Percentiles rank a stretch among this genome's conserved stretches.
phyloP scores from a whole-genome alignment of 768 basidiomycete genomes.

The Podaxis pistillaris region DNA sequence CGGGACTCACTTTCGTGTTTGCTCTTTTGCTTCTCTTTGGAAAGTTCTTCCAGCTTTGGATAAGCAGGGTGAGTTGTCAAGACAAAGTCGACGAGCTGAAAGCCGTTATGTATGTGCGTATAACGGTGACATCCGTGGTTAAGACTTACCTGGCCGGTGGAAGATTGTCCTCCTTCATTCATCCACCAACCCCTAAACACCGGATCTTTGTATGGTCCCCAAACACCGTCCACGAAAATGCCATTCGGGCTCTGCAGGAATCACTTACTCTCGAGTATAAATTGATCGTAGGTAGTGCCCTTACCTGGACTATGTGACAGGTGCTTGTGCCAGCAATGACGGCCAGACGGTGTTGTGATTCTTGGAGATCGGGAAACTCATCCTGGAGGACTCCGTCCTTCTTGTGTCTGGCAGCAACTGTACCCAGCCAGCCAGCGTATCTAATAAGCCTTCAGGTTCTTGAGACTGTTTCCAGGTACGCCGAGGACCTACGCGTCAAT shows the following conservation, averaged over 20 bases:
- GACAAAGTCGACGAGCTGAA: constrained; percentile 89
- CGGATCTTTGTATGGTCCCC: constrained; percentile 91
- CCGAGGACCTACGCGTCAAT: constrained; percentile 79
- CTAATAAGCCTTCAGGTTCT: constrained; percentile 21
- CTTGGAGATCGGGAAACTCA: constrained; percentile 59
- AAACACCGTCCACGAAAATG: constrained; percentile 88
- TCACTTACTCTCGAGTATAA: neutral
- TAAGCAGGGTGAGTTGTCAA: constrained; percentile 91
- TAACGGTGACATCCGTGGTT: neutral
- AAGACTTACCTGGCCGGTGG: constrained; percentile 82
- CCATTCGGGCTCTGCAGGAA: constrained; percentile 65
- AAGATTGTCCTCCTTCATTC: constrained; percentile 99
- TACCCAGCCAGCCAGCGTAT: constrained; percentile 97
- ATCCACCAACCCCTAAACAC: constrained; percentile 98
- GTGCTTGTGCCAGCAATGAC: constrained; percentile 96
- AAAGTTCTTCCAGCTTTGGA: constrained; percentile 59
- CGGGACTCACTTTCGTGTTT: constrained; percentile 51
- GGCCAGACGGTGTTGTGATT: constrained; percentile 81
- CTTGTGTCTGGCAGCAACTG: constrained; percentile 75
- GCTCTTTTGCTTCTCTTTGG: constrained; percentile 55
- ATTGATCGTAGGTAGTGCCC: neutral
- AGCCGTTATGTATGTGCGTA: neutral
- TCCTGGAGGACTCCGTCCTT: constrained; percentile 52
- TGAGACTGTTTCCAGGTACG: neutral
- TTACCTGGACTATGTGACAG: constrained; percentile 88